Evolutionary conservation across 2,329 filamentous ascomycete species (phyloP), one percentile per base, ranked within the genome.

Genomic region (Claviceps pazoutovae): DNA sequence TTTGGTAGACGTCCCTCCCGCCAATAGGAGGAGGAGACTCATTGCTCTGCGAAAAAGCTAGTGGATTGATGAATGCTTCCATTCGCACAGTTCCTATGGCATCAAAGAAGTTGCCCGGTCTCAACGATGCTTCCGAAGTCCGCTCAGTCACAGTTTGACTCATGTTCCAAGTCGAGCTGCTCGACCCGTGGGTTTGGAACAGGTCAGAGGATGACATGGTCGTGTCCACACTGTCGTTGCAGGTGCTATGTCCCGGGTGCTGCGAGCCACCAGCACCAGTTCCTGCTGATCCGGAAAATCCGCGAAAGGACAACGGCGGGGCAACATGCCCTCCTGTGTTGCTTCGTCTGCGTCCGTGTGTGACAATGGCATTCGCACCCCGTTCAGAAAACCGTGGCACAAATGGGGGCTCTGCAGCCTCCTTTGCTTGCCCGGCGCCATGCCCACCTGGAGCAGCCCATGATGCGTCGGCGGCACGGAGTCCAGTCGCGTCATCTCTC

Each of bases 41-140:
- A 13, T 70, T 68, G 50, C 74, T 69, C 30, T 70, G 68, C 2
- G 69, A 69, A 55, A 74, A 71, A 1, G 76, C 71, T 11, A 83
- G 64, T 0, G 80, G 80, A 59, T 74, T 81, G 58, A 98, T 94
- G 65, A 97, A 98, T 0, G 93, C 93, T 66, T 97, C 91, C 91
- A 98, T 97, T 30, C 93, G 82, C 46, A 97, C 82, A 2, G 90
- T 97, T 1, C 90, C 89, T 53, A 94, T 84, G 1, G 86, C 86
- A 59, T 94, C 89, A 62, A 93, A 93, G 70, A 93, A 90, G 65
- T 82, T 81, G 53, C 70, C 70, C 0, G 71, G 68, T 5, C 68
- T 64, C 9, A 74, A 76, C 1, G 76, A 80, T 3, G 75, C 74
- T 55, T 80, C 77, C 0, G 76, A 78, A 2, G 74, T 76, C n/a